A percentile compares a stretch with the other conserved stretches of the same genome.
phyloP scores from a whole-genome alignment of 1,284 basidiomycete species.

The Boletus mariae region DNA sequence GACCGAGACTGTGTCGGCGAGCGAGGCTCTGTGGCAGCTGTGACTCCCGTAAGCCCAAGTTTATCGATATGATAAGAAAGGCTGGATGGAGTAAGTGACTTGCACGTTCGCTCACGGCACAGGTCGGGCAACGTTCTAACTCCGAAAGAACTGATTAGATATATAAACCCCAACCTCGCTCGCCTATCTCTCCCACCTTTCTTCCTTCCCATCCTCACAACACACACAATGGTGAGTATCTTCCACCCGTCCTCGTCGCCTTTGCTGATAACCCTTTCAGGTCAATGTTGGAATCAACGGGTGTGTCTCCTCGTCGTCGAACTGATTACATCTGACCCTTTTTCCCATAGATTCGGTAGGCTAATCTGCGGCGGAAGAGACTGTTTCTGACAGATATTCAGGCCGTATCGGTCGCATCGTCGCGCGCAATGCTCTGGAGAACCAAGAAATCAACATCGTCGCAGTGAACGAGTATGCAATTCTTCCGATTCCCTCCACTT shows the following conservation, averaged over 20 bases:
- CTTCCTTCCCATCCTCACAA: conserved; percentile 5
- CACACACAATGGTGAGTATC: conserved; percentile 24
- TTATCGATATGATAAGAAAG: background rate
- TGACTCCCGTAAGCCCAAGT: background rate
- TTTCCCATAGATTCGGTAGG: conserved; percentile 73
- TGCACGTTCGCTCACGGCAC: background rate
- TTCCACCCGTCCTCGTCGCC: background rate
- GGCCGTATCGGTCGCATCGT: conserved; percentile 99
- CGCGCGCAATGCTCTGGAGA: conserved; percentile 87
- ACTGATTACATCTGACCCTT: conserved; percentile 15
- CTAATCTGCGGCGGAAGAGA: background rate
- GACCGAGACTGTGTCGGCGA: background rate
- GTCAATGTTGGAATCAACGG: conserved; percentile 95
- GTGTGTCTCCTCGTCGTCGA: conserved; percentile 39
- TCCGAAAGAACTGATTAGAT: conserved; percentile 33
- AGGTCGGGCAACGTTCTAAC: conserved; percentile 24
- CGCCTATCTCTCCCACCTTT: conserved; percentile 2
- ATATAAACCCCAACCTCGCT: conserved; percentile 15
- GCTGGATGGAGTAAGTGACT: too few species aligned
- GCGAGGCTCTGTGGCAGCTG: too few species aligned
- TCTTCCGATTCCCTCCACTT: background rate
- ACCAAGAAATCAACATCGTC: conserved; percentile 76
- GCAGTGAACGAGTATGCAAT: conserved; percentile 83
- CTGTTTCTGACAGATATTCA: conserved; percentile 30
- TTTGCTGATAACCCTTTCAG: conserved; percentile 23